Conservation (phyloP, 2,329 filamentous ascomycete species). For the Escovopsis sp. region DNA sequence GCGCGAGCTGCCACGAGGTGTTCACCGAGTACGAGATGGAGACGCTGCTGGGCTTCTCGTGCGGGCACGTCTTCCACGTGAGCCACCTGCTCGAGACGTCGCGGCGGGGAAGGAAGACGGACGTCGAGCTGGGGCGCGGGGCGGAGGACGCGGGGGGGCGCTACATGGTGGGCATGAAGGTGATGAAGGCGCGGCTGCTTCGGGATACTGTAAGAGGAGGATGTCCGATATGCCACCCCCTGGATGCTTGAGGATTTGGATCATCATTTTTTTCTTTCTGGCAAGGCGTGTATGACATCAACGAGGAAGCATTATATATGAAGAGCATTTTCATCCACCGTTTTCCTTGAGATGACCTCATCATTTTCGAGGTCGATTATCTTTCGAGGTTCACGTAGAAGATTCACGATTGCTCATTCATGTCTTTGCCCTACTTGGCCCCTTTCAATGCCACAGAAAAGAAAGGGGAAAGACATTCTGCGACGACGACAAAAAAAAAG, state of each 20-base stretch:
- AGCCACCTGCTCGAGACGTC: slow-evolving; percentile 49
- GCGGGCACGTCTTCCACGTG: slow-evolving; percentile 70
- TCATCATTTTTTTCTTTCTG: too few species aligned
- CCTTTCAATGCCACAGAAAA: too few species aligned
- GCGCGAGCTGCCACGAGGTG: slow-evolving; percentile 40
- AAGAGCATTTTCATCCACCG: too few species aligned
- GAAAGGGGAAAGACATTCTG: too few species aligned
- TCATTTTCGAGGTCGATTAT: too few species aligned
- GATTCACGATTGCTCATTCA: too few species aligned
- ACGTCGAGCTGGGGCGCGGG: slow-evolving; percentile 31
- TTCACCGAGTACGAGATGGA: slow-evolving; percentile 51
- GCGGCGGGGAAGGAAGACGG: slow-evolving; percentile 28
- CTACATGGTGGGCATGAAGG: slow-evolving; percentile 68
- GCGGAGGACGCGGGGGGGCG: slow-evolving; percentile 26
- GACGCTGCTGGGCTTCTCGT: slow-evolving; percentile 66
- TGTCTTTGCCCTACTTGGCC: too few species aligned
- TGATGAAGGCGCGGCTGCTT: slow-evolving; percentile 69
- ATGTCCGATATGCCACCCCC: slow-evolving; percentile 42
- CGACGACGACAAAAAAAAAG: too few species aligned
- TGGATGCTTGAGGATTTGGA: slow-evolving; percentile 2
- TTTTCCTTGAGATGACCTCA: too few species aligned
- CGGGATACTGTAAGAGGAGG: slow-evolving; percentile 53
- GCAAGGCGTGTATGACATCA: too few species aligned
- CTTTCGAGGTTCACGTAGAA: too few species aligned
- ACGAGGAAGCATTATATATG: too few species aligned